Evolutionary conservation across 345 rosid genomes (phyloP).

Genomic region (Microcos paniculata): DNA sequence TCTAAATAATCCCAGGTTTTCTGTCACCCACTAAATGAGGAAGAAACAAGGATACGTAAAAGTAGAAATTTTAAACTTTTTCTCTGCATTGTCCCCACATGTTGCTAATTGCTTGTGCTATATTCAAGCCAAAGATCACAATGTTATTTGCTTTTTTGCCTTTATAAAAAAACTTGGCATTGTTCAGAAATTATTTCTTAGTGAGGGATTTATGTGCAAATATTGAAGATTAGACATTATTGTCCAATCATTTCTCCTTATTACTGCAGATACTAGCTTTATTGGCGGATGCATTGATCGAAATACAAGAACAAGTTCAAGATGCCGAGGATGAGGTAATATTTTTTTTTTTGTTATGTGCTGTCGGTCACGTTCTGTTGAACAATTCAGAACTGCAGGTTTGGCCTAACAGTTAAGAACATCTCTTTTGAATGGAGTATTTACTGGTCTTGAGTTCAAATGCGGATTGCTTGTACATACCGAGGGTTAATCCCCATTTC

Average conservation of each 20-base stretch:
- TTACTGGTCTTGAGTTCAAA: not conserved
- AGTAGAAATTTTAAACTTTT: not conserved
- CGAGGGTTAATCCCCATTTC: not conserved
- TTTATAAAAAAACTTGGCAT: not conserved
- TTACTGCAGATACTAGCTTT: slow-evolving; percentile 66
- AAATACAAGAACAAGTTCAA: slow-evolving; percentile 76
- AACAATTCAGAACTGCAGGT: not conserved
- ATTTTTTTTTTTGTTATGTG: slow-evolving; percentile 8
- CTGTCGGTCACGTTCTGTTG: not conserved
- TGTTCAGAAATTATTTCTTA: not conserved
- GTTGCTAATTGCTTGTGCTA: not conserved
- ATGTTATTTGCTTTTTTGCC: not conserved
- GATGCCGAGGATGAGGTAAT: slow-evolving; percentile 66
- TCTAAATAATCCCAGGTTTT: not conserved
- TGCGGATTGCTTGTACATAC: not conserved
- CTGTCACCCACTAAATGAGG: not conserved
- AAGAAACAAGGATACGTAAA: not conserved
- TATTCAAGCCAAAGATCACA: not conserved
- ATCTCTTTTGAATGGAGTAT: not conserved
- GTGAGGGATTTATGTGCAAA: not conserved
- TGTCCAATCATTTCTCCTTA: not conserved
- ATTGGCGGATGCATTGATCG: slow-evolving; percentile 72
- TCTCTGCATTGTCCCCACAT: not conserved
- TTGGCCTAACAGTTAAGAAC: not conserved
- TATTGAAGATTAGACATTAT: not conserved